Conservation (phyloP, 441 rosid genomes). For the Pelargonium hybrid region DNA sequence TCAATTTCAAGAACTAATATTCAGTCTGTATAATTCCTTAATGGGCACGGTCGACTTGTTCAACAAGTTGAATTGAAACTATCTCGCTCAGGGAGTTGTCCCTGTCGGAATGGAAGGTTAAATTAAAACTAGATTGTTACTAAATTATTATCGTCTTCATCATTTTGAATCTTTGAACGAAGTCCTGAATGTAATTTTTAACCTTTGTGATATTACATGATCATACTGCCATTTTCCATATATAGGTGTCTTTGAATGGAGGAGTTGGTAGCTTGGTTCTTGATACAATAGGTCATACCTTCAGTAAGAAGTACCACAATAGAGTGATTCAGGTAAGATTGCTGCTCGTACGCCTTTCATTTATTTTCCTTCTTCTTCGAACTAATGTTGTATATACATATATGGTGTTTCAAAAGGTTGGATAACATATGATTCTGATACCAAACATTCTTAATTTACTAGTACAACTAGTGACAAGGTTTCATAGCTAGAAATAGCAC, state of each 20-base stretch:
- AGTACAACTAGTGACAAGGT: neutral
- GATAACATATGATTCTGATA: neutral
- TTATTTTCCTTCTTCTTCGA: too few relatives aligned
- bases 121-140: neutral
- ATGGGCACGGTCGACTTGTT: too few relatives aligned
- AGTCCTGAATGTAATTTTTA: neutral
- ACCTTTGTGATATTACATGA: neutral
- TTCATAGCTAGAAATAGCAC: neutral
- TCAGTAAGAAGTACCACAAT: conserved; percentile 63
- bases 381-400: neutral
- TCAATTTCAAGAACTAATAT: too few relatives aligned
- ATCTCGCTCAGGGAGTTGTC: too few relatives aligned
- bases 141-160: neutral
- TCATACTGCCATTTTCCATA: conserved; percentile 9
- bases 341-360: neutral
- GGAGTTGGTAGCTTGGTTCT: conserved; percentile 72
- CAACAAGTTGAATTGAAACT: too few relatives aligned
- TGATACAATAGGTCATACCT: conserved; percentile 70
- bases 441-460: neutral
- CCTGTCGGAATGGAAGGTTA: neutral
- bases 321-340: conserved; percentile 61
- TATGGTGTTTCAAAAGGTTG: neutral
- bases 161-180: neutral
- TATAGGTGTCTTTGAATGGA: conserved; percentile 68
- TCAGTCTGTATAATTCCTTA: too few relatives aligned